A percentile compares a stretch with the other conserved stretches of the same genome.
Conservation (phyloP, 257 asterid species). For the Capsicum pubescens region DNA sequence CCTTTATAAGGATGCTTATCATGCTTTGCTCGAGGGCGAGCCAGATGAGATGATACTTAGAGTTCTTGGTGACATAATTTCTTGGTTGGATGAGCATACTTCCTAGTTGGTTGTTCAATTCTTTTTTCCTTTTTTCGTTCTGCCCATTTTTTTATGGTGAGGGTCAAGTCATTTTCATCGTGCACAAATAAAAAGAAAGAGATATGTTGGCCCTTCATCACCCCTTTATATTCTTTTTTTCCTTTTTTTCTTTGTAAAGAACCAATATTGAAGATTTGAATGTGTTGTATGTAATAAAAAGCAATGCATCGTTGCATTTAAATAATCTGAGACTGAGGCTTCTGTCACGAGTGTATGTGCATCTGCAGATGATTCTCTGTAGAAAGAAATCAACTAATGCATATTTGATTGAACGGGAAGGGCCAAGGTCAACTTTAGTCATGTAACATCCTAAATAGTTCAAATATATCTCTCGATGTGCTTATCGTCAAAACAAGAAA, state of each 20-base stretch:
- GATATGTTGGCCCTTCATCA: not conserved
- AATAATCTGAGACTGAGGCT: not conserved
- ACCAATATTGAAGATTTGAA: not conserved
- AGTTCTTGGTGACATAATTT: conserved; percentile 56
- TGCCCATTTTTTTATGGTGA: not conserved
- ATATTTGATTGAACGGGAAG: not conserved
- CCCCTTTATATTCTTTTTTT: not conserved
- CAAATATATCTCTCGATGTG: too few species aligned
- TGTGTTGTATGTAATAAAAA: not conserved
- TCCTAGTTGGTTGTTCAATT: conserved; percentile 1
- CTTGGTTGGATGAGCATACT: conserved; percentile 64
- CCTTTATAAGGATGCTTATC: conserved; percentile 55
- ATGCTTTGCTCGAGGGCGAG: conserved; percentile 68
- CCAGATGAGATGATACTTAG: conserved; percentile 56
- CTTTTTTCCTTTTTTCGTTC: not conserved
- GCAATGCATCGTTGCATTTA: not conserved
- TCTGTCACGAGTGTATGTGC: not conserved
- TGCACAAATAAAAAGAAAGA: not conserved
- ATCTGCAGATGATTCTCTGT: not conserved
- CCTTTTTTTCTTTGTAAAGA: not conserved
- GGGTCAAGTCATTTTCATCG: not conserved
- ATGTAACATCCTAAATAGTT: too few species aligned
- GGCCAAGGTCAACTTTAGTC: too few species aligned
- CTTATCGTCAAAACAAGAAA: too few species aligned
- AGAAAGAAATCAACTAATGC: not conserved